Percentiles rank a stretch among this genome's conserved stretches.
These are phyloP conservation scores for Aspergillus proliferans DNA, from an alignment of 2,329 filamentous ascomycete genomes.

Conservation along the genomic window DNA sequence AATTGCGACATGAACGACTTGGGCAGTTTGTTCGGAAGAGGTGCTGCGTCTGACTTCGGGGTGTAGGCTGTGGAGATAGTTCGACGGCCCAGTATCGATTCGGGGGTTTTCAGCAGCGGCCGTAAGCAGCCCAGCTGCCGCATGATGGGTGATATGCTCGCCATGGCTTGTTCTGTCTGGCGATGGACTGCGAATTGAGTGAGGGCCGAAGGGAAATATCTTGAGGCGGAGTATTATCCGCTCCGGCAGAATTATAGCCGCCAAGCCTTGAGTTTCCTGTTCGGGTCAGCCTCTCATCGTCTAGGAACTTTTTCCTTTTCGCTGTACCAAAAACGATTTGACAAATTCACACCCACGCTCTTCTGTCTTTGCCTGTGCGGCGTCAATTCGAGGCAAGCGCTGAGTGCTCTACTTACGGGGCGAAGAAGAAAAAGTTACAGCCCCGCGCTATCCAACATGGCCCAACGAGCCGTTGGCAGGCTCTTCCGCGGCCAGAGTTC, in stretches of 20 bases:
- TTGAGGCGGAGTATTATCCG: conserved; percentile 22
- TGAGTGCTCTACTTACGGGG: neutral
- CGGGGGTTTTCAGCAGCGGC: conserved; percentile 49
- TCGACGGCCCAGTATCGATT: conserved; percentile 47
- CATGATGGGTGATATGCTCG: conserved; percentile 49
- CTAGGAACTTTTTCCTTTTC: conserved; percentile 18
- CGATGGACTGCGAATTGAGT: conserved; percentile 29
- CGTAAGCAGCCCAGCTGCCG: conserved; percentile 69
- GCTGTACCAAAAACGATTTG: no score
- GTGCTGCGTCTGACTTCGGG: conserved; percentile 33
- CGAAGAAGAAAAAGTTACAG: neutral
- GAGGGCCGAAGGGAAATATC: conserved; percentile 9
- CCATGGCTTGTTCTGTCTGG: conserved; percentile 44
- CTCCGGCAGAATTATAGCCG: conserved; percentile 36
- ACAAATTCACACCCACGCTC: no score
- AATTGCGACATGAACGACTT: conserved; percentile 39
- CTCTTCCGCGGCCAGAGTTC: conserved; percentile 32
- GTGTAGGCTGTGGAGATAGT: conserved; percentile 47
- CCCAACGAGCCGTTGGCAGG: conserved; percentile 32
- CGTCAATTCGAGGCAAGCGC: no score
- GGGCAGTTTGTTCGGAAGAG: conserved; percentile 38
- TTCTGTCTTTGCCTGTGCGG: no score
- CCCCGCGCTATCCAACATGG: conserved; percentile 21
- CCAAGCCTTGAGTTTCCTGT: conserved; percentile 26
- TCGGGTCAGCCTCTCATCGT: conserved; percentile 14